Base-by-base conservation (phyloP, 2,329 filamentous ascomycete genomes). In the Phialophora verrucosa region DNA sequence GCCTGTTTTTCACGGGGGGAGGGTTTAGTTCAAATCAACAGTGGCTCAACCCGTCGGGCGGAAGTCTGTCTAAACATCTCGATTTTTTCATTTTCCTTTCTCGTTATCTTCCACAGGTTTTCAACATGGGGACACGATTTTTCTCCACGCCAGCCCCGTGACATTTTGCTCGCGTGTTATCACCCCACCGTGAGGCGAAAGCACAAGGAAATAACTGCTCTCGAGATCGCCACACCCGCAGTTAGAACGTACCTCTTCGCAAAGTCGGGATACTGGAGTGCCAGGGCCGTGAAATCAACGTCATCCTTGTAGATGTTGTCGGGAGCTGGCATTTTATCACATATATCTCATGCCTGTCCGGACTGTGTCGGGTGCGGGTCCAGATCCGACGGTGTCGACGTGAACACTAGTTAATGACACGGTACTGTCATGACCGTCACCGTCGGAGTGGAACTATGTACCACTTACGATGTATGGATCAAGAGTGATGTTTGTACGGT, bases 221-320 rank as follows among this genome's bases (percentile, higher is more conserved):
- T 3, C 1, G 31, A 11, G 10, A 10, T 10, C 32, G 11, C 11
- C 10, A 35, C 32, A 35, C 32, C 32, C 0, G 3, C 8, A 71
- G 74, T 75, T 11, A 3, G 17, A 25, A 42, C 59, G 32, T 74
- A 87, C 84, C 81, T 75, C 76, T 84, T 85, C 2, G 85, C 84
- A 74, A 91, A 90, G 7, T 85, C 83, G 1, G 82, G 76, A 70
- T 87, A 87, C 63, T 83, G 80, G 31, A 84, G 77, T 7, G 87
- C 86, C n/a, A 91, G 80, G 17, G 81, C 78, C 38, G 82, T 79
- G 74, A 91, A 91, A 72, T 91, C 85, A 31, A 91, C 69, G 56
- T 72, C 70, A 38, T 62, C 61, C 27, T 68, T 44, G 59, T 72
- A 72, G 38, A 71, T 68, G 42, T 72, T 66, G 42, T 65, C 62